Percentiles rank a stretch among this genome's conserved stretches.
Evolutionary conservation across 2,329 filamentous ascomycete genomes (phyloP).

Genomic region (Penicillium olsonii): DNA sequence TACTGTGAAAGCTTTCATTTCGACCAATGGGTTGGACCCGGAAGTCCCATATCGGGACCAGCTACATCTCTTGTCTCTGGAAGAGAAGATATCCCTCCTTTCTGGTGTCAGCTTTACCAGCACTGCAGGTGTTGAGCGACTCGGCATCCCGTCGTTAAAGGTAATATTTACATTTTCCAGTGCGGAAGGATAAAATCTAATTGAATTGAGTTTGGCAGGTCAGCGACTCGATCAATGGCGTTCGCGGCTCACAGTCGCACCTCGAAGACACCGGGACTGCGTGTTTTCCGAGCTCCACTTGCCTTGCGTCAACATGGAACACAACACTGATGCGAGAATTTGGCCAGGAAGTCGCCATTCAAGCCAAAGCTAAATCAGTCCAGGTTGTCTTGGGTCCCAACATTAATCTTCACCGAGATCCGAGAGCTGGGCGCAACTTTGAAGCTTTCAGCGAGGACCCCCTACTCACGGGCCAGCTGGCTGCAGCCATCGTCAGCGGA

Average conservation of each 20-base stretch:
- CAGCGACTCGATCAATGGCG: not conserved
- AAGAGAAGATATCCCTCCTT: constrained; percentile 11
- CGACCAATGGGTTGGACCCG: not conserved
- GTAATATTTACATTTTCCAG: too few species aligned
- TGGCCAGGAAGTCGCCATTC: constrained; percentile 1
- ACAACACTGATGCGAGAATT: not conserved
- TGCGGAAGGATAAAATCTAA: too few species aligned
- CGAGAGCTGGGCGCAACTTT: constrained; percentile 20
- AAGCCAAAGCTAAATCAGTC: constrained; percentile 12
- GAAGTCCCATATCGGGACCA: not conserved
- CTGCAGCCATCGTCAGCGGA: constrained; percentile 11
- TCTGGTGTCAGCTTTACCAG: constrained; percentile 9
- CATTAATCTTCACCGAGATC: constrained; percentile 15
- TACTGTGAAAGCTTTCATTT: not conserved
- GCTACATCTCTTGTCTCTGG: not conserved
- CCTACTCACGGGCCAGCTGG: constrained; percentile 14
- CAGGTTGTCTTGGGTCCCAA: constrained; percentile 18
- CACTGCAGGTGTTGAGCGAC: not conserved
- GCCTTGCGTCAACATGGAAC: constrained; percentile 5
- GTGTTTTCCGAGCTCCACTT: constrained; percentile 2
- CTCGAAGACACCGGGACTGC: not conserved
- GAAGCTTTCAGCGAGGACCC: constrained; percentile 22
- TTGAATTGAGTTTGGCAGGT: too few species aligned
- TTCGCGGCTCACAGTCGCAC: not conserved
- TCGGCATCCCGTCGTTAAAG: constrained; percentile 5